A percentile compares a stretch with the other conserved stretches of the same genome.
Conservation (phyloP, 495 filamentous ascomycete genomes). For the Penicillium coprophilum region DNA sequence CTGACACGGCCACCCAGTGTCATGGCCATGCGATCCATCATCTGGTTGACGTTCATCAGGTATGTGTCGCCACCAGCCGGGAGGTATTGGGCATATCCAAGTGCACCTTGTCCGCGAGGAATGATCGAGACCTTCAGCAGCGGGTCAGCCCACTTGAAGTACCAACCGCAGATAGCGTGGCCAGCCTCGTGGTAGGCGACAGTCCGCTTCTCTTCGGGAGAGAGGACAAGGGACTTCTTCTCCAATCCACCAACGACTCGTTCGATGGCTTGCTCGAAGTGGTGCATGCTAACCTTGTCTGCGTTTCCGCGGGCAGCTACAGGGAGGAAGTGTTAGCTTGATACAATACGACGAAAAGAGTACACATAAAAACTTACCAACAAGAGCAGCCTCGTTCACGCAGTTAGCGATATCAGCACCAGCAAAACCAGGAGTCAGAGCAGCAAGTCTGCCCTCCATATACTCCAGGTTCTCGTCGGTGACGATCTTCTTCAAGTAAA, state of each 20-base stretch:
- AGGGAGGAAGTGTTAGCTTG: conserved; percentile 29
- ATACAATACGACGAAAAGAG: neutral
- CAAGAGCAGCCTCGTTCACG: conserved; percentile 94
- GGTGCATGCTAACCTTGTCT: conserved; percentile 72
- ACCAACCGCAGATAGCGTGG: conserved; percentile 98
- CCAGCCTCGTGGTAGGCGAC: conserved; percentile 98
- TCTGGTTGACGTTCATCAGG: conserved; percentile 89
- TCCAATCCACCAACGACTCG: conserved; percentile 94
- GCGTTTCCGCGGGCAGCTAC: conserved; percentile 81
- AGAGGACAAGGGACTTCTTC: conserved; percentile 91
- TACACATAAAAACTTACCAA: conserved; percentile 63
- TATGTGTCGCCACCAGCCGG: conserved; percentile 80
- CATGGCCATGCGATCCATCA: conserved; percentile 99
- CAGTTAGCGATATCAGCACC: conserved; percentile 98
- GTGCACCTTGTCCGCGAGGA: conserved; percentile 85
- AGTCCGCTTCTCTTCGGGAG: conserved; percentile 87
- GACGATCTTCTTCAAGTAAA: conserved; percentile 89
- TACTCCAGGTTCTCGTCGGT: conserved; percentile 86
- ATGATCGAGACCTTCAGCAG: conserved; percentile 99
- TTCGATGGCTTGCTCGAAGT: conserved; percentile 97
- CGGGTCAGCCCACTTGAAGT: conserved; percentile 91
- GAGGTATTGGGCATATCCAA: conserved; percentile 97
- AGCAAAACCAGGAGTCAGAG: conserved; percentile 92
- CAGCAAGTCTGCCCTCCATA: conserved; percentile 80
- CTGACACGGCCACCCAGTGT: conserved; percentile 91